Evolutionary conservation across 1,139 yeast genomes (phyloP).

Genomic region (Zygoascus sp.): DNA sequence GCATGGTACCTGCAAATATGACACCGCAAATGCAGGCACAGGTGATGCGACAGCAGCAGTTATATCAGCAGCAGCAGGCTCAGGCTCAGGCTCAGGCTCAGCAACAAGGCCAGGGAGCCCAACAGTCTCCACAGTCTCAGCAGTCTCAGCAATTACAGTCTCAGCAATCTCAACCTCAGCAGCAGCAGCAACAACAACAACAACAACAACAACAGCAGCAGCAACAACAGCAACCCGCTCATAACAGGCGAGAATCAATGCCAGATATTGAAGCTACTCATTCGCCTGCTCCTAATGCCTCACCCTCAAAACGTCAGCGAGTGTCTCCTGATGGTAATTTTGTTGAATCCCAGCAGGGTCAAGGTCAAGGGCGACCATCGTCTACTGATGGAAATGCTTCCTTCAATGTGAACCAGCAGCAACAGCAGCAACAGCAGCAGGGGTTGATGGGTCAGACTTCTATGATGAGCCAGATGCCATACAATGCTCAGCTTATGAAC

Average conservation of each 20-base stretch:
- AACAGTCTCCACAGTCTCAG: constrained; percentile 26
- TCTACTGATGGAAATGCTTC: constrained; percentile 13
- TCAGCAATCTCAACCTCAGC: constrained; percentile 29
- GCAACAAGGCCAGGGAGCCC: constrained; percentile 28
- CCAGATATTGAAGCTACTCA: constrained; percentile 23
- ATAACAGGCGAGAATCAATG: constrained; percentile 16
- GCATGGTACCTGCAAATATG: constrained; percentile 21
- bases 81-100: constrained; percentile 25
- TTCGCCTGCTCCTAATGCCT: constrained; percentile 30
- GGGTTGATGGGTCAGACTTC: constrained; percentile 23
- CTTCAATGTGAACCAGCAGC: constrained; percentile 19
- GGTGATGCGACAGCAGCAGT: constrained; percentile 26
- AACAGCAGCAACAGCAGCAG: constrained; percentile 22
- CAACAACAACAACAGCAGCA: constrained; percentile 21
- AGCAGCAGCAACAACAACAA: constrained; percentile 31
- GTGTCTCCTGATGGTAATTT: constrained; percentile 37
- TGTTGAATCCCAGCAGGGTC: constrained; percentile 18
- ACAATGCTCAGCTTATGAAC: constrained; percentile 28
- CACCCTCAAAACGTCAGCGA: constrained; percentile 37
- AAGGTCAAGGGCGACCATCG: constrained; percentile 24
- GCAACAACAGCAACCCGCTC: constrained; percentile 16
- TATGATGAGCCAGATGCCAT: constrained; percentile 18
- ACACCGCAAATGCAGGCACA: constrained; percentile 28
- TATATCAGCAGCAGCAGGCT: constrained; percentile 22
- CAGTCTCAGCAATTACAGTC: constrained; percentile 28